Evolutionary conservation across 768 basidiomycete genomes (phyloP).

Genomic region (Amylocystis lapponica): DNA sequence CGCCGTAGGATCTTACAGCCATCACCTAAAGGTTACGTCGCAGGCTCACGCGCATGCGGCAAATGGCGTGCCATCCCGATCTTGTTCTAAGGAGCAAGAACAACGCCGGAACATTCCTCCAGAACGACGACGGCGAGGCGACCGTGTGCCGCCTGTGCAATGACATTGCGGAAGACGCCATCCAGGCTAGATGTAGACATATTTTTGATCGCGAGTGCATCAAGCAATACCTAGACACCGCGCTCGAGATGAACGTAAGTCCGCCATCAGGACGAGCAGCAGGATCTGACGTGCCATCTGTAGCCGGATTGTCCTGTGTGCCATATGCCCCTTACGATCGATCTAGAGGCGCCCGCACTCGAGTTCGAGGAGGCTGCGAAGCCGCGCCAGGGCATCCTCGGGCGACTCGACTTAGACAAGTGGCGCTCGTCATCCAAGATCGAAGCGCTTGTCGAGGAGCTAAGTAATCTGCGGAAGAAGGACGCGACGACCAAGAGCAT

Average conservation of each 20-base stretch:
- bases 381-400: conserved; percentile 86
- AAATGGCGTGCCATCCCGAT: conserved; percentile 95
- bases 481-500: conserved; percentile 94
- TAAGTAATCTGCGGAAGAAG: conserved; percentile 74
- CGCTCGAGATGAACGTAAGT: conserved; percentile 58
- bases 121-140: conserved; percentile 61
- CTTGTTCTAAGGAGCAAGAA: conserved; percentile 85
- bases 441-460: conserved; percentile 92
- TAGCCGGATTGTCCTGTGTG: conserved; percentile 95
- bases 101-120: conserved; percentile 56
- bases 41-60: conserved; percentile 91
- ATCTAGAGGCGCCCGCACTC: conserved; percentile 89
- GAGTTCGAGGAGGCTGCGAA: conserved; percentile 62
- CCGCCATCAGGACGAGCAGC: background rate
- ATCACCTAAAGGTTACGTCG: too few species aligned
- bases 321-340: conserved; percentile 87
- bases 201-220: conserved; percentile 97
- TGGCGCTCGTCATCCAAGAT: conserved; percentile 98
- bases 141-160: conserved; percentile 94
- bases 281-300: too few species aligned
- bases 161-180: conserved; percentile 95
- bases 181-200: conserved; percentile 88
- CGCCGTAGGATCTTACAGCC: conserved; percentile 20
- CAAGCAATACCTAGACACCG: conserved; percentile 80
- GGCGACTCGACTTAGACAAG: conserved; percentile 78